Evolutionary conservation across 257 asterid genomes (phyloP).

Genomic region (Salvia miltiorrhiza): DNA sequence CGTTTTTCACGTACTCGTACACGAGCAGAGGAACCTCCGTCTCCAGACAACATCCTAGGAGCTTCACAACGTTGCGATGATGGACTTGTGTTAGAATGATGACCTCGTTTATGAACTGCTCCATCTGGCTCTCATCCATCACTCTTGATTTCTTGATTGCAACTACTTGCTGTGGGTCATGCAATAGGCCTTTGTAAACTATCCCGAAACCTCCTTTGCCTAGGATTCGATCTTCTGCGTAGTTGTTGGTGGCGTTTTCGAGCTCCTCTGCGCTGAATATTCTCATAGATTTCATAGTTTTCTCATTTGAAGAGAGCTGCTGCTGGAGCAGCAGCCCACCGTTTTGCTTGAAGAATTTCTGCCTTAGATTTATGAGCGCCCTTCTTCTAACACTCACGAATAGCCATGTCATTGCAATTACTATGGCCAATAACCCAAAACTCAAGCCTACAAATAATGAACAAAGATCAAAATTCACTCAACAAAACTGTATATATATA

Average conservation of each 20-base stretch:
- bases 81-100: conserved; percentile 52
- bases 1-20: conserved; percentile 44
- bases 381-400: not conserved
- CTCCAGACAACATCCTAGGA: conserved; percentile 59
- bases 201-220: conserved; percentile 58
- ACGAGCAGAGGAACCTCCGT: conserved; percentile 49
- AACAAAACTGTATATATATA: too few relatives aligned
- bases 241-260: conserved; percentile 25
- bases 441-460: conserved; percentile 19
- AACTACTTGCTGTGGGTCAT: conserved; percentile 30
- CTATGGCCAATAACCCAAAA: conserved; percentile 18
- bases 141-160: conserved; percentile 51
- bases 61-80: conserved; percentile 55
- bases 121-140: conserved; percentile 50
- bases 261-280: conserved; percentile 18
- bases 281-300: not conserved
- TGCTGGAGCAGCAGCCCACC: conserved; percentile 21
- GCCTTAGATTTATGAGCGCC: too few relatives aligned
- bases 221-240: conserved; percentile 43
- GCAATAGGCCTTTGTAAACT: conserved; percentile 50
- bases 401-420: conserved; percentile 9
- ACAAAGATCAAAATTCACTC: not conserved
- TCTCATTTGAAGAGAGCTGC: not conserved
- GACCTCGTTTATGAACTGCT: conserved; percentile 68
- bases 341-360: conserved; percentile 19